A percentile compares a stretch with the other conserved stretches of the same genome.
These are phyloP conservation scores for Jatropha podagrica DNA, from an alignment of 441 rosid species.

Conservation along the genomic window DNA sequence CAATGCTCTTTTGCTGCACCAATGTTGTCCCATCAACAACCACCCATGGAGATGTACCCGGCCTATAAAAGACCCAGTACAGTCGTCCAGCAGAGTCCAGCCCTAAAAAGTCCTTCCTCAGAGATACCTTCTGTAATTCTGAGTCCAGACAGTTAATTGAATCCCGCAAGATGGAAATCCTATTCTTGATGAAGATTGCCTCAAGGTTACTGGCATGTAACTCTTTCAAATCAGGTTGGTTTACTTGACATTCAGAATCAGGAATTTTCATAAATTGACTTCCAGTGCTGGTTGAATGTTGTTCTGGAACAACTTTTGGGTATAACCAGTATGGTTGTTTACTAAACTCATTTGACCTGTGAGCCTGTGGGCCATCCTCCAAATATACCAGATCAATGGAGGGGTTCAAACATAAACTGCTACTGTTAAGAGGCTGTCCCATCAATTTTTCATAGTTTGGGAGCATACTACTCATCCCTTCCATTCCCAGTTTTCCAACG, in stretches of 20 bases:
- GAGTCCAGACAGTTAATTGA: conserved; percentile 38
- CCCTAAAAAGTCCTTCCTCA: conserved; percentile 53
- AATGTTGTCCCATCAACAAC: conserved; percentile 41
- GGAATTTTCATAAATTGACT: conserved; percentile 14
- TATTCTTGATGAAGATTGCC: conserved; percentile 28
- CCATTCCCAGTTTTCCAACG: conserved; percentile 28
- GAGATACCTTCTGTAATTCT: conserved; percentile 37
- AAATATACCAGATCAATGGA: conserved; percentile 3
- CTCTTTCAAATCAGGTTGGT: conserved; percentile 30
- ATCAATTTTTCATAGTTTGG: conserved; percentile 24
- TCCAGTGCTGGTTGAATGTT: conserved; percentile 14
- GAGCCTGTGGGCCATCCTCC: conserved; percentile 22
- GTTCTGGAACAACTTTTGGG: conserved; percentile 15
- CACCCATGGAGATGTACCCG: conserved; percentile 37
- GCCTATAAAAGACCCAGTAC: conserved; percentile 50
- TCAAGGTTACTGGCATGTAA: conserved; percentile 27
- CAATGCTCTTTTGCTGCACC: conserved; percentile 17
- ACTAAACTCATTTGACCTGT: conserved; percentile 21
- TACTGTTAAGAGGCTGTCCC: conserved; percentile 17
- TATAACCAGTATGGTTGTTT: conserved; percentile 20
- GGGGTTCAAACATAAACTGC: conserved; percentile 11
- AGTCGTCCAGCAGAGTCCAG: conserved; percentile 46
- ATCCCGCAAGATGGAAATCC: conserved; percentile 39
- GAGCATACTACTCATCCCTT: conserved; percentile 17
- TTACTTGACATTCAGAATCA: conserved; percentile 24